phyloP scores from a whole-genome alignment of 2,329 filamentous ascomycete genomes.

The Cladosporium sp. region DNA sequence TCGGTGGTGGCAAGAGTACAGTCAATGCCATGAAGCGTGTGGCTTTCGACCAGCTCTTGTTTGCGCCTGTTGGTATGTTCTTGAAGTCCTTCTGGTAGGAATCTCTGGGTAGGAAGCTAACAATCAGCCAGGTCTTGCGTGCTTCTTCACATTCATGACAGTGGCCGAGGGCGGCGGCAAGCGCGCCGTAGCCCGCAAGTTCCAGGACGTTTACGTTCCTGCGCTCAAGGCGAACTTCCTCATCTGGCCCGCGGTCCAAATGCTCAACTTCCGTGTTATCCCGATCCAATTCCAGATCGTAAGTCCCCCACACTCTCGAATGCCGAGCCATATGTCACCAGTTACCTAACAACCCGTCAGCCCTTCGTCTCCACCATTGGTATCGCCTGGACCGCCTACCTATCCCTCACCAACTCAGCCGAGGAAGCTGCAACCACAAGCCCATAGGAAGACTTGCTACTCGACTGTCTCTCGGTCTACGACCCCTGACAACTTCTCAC shows the following conservation, averaged over 20 bases:
- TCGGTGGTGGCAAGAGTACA: conserved; percentile 40
- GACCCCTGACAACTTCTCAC: not conserved
- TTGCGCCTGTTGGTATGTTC: conserved; percentile 60
- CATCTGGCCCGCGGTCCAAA: conserved; percentile 91
- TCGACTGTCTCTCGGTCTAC: not conserved
- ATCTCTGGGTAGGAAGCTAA: not conserved
- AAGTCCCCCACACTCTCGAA: conserved; percentile 38
- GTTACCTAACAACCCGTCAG: conserved; percentile 41
- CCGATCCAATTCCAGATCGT: conserved; percentile 96
- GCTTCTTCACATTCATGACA: conserved; percentile 96
- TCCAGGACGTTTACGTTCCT: conserved; percentile 88
- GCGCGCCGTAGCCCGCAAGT: conserved; percentile 73
- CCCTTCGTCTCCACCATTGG: conserved; percentile 93
- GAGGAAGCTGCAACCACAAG: conserved; percentile 51
- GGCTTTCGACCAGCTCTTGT: conserved; percentile 85
- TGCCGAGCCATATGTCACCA: conserved; percentile 14
- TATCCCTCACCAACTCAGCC: conserved; percentile 83
- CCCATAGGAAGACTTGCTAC: conserved; percentile 26
- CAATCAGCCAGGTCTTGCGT: conserved; percentile 57
- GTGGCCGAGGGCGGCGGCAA: conserved; percentile 85
- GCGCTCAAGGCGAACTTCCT: conserved; percentile 94
- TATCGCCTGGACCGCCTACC: conserved; percentile 96
- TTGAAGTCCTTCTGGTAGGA: not conserved
- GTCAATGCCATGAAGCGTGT: conserved; percentile 82
- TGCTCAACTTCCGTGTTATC: conserved; percentile 93